Evolutionary conservation across 2,329 filamentous ascomycete species (phyloP), one percentile per base, ranked within the genome.

Genomic region (Sclerotinia sclerotiorum): DNA sequence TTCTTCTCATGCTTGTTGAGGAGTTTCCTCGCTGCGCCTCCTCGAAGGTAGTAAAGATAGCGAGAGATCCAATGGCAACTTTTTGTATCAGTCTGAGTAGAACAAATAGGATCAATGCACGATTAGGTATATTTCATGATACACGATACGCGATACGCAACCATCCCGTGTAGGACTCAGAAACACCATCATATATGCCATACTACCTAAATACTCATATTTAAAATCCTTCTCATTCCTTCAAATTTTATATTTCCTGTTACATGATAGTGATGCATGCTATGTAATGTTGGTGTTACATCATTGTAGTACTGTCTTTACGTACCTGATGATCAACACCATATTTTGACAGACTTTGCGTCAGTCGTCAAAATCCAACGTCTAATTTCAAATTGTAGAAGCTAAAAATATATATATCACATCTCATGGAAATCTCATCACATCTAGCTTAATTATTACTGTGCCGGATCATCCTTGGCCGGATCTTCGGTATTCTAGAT

Each of bases 171-270:
- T 60, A n/a, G 17, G 13, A 44, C 65, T 42, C 44, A 24, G 55
- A 61, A 39, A 44, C 2, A 55, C 24, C 32, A 42, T 19, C n/a
- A 52, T 49, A 49, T 44, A 49, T 32, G 44, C 24, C 29, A 52
- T 63, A 2, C 46, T 27, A 27, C 39, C 39, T 17, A 42, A 15
- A 15, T 42, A 42, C 46, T 27, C 60, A 51, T 15, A 19, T 39
- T 15, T 2, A 29, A 61, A 52, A 67, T 67, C 65, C 65, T 67
- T 61, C 65, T 42, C 54, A 15, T 24, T 67, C 65, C 65, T 61
- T 61, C 65, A 21, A 44, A 32, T 61, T 46, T 32, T 61, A 67
- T 4, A 29, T 63, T 39, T 27, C 32, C 29, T 19, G 11, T 48
- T 58, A 5, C 21, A 60, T n/a, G 52, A 15, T 17, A 10, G 19